Percentiles rank a stretch among this genome's conserved stretches.
These are phyloP conservation scores for Xylaria sp. DNA, from an alignment of 2,329 filamentous ascomycete species.

Conservation along the genomic window DNA sequence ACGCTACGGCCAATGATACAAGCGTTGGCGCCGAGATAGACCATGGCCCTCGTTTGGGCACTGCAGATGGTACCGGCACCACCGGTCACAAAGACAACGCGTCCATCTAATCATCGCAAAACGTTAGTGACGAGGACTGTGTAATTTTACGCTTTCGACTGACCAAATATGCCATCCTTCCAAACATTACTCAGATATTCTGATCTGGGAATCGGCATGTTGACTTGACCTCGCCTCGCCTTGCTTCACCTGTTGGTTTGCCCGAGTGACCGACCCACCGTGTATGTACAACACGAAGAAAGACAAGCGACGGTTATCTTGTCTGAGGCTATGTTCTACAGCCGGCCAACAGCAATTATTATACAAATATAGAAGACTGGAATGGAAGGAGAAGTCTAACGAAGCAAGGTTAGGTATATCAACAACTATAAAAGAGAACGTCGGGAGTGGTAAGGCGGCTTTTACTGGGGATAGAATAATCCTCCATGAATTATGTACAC, in stretches of 20 bases:
- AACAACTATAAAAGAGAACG: background rate
- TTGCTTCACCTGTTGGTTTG: background rate
- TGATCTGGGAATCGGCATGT: conserved; percentile 76
- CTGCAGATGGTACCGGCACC: conserved; percentile 95
- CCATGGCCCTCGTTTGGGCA: conserved; percentile 90
- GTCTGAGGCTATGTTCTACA: conserved; percentile 21
- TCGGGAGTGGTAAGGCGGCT: background rate
- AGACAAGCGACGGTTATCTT: conserved; percentile 12
- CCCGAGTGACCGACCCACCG: background rate
- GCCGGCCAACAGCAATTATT: background rate
- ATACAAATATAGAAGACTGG: conserved; percentile 2
- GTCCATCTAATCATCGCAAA: conserved; percentile 69
- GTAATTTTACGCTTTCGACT: conserved; percentile 39
- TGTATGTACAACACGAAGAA: conserved; percentile 20
- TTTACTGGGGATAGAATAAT: background rate
- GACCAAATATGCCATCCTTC: conserved; percentile 89
- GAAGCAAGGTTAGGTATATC: background rate
- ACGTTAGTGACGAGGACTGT: conserved; percentile 21
- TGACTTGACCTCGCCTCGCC: conserved; percentile 37
- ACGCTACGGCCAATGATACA: conserved; percentile 93
- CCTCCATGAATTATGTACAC: background rate
- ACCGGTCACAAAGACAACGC: conserved; percentile 94
- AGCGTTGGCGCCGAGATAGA: conserved; percentile 90
- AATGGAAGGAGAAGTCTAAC: background rate
- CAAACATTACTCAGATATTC: conserved; percentile 85